A percentile compares a stretch with the other conserved stretches of the same genome.
These are phyloP conservation scores for Malassezia furfur DNA, from an alignment of 1,284 basidiomycete species.

Conservation along the genomic window DNA sequence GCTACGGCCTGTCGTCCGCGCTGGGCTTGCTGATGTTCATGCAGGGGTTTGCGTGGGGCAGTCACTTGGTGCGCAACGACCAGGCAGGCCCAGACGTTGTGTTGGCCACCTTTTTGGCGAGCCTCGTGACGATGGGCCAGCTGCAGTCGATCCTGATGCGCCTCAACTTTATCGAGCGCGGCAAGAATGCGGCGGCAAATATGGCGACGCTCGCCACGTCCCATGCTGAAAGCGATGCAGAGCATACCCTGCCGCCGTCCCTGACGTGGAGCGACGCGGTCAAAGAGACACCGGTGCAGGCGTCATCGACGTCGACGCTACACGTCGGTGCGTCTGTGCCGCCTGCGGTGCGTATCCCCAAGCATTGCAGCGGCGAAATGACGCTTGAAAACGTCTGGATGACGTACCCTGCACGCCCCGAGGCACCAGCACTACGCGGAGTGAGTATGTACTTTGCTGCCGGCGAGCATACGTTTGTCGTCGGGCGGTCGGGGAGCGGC, in stretches of 20 bases:
- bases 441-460: constrained; percentile 66
- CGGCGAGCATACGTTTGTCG: constrained; percentile 79
- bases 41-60: constrained; percentile 91
- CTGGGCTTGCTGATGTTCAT: constrained; percentile 85
- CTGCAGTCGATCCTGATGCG: constrained; percentile 76
- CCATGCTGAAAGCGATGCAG: not conserved
- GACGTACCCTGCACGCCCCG: constrained; percentile 73
- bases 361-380: constrained; percentile 60
- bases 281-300: not conserved
- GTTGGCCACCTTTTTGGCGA: constrained; percentile 94
- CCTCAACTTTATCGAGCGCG: constrained; percentile 68
- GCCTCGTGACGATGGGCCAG: constrained; percentile 74
- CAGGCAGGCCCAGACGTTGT: constrained; percentile 64
- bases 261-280: not conserved
- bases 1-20: constrained; percentile 59
- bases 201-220: constrained; percentile 59
- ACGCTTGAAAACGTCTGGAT: constrained; percentile 68
- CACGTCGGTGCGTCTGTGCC: not conserved
- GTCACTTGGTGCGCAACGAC: constrained; percentile 68
- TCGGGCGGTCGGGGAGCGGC: constrained; percentile 80
- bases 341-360: not conserved
- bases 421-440: constrained; percentile 57
- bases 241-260: not conserved
- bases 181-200: constrained; percentile 70
- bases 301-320: not conserved